Percentiles rank a stretch among this genome's conserved stretches.
Evolutionary conservation across 352 stramenopile species (phyloP).

Genomic region (Phytopythium montanum): DNA sequence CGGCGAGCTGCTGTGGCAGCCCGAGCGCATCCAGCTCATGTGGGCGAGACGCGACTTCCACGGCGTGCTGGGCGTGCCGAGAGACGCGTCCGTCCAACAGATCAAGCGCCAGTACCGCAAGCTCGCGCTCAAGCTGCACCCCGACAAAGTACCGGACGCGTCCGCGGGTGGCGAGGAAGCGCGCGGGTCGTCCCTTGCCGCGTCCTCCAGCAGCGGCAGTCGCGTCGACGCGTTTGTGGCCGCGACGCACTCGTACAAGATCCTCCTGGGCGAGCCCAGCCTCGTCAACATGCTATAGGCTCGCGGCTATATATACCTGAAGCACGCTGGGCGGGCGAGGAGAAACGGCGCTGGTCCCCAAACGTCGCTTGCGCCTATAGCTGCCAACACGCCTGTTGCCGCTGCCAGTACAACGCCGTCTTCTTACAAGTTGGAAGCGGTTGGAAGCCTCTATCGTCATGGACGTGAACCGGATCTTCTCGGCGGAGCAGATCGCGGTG

Average conservation of each 20-base stretch:
- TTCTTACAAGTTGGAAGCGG: background rate
- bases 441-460: conserved; percentile 27
- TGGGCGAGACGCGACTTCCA: conserved; percentile 77
- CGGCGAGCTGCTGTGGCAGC: conserved; percentile 70
- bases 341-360: background rate
- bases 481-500: conserved; percentile 89
- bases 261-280: conserved; percentile 49
- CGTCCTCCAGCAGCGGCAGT: conserved; percentile 23
- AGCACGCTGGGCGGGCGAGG: background rate
- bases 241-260: conserved; percentile 77
- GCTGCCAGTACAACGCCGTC: background rate
- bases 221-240: conserved; percentile 79
- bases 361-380: background rate
- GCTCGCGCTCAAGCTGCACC: conserved; percentile 81
- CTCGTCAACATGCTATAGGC: conserved; percentile 30
- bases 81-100: conserved; percentile 54
- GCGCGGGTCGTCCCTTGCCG: conserved; percentile 14
- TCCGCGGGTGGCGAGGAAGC: background rate
- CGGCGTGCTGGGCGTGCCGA: conserved; percentile 64
- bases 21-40: conserved; percentile 74
- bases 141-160: conserved; percentile 55
- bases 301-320: conserved; percentile 3
- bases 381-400: background rate
- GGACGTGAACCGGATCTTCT: conserved; percentile 93
- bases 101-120: conserved; percentile 86